Percentiles rank a stretch among this genome's conserved stretches.
Evolutionary conservation across 352 stramenopile genomes (phyloP).

Genomic region (Sclerospora graminicola): DNA sequence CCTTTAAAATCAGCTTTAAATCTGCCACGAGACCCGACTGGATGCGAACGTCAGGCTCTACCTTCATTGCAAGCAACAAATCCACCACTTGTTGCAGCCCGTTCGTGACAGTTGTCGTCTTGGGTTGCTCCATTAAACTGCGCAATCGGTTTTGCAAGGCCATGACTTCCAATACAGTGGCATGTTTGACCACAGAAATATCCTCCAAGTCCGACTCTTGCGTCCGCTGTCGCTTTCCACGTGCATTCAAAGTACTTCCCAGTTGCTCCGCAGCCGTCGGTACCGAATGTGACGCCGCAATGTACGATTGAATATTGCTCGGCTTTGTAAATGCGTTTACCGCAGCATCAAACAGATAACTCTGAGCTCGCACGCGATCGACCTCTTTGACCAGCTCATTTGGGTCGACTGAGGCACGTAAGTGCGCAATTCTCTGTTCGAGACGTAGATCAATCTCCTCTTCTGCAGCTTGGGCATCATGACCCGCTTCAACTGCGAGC

Average conservation of each 20-base stretch:
- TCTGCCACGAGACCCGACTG: slow-evolving; percentile 61
- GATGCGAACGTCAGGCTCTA: slow-evolving; percentile 59
- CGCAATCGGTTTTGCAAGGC: slow-evolving; percentile 64
- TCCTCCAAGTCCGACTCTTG: slow-evolving; percentile 61
- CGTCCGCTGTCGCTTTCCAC: slow-evolving; percentile 45
- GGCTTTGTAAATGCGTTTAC: slow-evolving; percentile 48
- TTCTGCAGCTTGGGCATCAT: slow-evolving; percentile 46
- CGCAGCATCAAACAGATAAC: slow-evolving; percentile 56
- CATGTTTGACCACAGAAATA: slow-evolving; percentile 53
- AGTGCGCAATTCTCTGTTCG: slow-evolving; percentile 64
- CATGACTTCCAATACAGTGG: slow-evolving; percentile 44
- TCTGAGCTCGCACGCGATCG: slow-evolving; percentile 54
- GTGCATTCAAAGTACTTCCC: slow-evolving; percentile 5
- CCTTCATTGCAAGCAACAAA: slow-evolving; percentile 65
- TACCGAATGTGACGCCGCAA: slow-evolving; percentile 41
- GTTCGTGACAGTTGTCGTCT: slow-evolving; percentile 48
- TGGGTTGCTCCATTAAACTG: slow-evolving; percentile 43
- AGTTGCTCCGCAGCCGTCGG: slow-evolving; percentile 36
- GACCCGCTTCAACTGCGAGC: slow-evolving; percentile 51
- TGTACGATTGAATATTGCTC: slow-evolving; percentile 45
- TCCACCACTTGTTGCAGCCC: slow-evolving; percentile 69
- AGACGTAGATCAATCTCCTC: slow-evolving; percentile 73
- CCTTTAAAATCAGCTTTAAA: slow-evolving; percentile 67
- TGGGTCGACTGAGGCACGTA: slow-evolving; percentile 52
- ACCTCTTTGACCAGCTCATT: slow-evolving; percentile 78